These are phyloP conservation scores for Calvatia gigantea DNA, from an alignment of 768 basidiomycete species.

Conservation along the genomic window DNA sequence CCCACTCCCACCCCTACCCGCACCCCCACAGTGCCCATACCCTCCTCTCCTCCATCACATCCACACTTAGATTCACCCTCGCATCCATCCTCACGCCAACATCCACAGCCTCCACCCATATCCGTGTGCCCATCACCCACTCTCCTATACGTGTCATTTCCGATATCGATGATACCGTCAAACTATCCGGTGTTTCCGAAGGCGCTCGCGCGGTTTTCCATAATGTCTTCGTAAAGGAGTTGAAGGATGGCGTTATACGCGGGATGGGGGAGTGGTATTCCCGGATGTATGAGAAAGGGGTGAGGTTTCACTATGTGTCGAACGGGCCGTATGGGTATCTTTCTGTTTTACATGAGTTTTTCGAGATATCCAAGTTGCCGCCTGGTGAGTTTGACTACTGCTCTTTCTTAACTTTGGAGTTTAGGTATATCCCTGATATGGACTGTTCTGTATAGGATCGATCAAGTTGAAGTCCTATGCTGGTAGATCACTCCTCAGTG, in stretches of 20 bases:
- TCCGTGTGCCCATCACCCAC: conserved; percentile 52
- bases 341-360: conserved; percentile 74
- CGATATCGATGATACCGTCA: conserved; percentile 94
- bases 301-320: conserved; percentile 90
- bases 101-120: conserved; percentile 15
- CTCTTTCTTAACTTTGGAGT: background rate
- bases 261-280: conserved; percentile 83
- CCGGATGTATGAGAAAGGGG: conserved; percentile 64
- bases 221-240: conserved; percentile 88
- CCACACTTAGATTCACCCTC: background rate
- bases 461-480: conserved; percentile 84
- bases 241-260: conserved; percentile 74
- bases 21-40: conserved; percentile 1
- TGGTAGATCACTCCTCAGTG: conserved; percentile 78
- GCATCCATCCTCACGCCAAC: background rate
- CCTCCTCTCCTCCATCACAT: conserved; percentile 12
- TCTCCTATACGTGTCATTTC: conserved; percentile 78
- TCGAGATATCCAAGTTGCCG: conserved; percentile 67
- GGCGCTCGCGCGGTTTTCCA: conserved; percentile 83
- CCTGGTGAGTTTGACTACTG: conserved; percentile 36
- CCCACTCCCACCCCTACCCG: conserved; percentile 4
- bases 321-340: conserved; percentile 87
- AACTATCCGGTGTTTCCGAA: conserved; percentile 68
- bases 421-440: background rate
- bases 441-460: conserved; percentile 44